A percentile compares a stretch with the other conserved stretches of the same genome.
These are phyloP conservation scores for Carpinus viminea DNA, from an alignment of 306 rosid species.

Conservation along the genomic window DNA sequence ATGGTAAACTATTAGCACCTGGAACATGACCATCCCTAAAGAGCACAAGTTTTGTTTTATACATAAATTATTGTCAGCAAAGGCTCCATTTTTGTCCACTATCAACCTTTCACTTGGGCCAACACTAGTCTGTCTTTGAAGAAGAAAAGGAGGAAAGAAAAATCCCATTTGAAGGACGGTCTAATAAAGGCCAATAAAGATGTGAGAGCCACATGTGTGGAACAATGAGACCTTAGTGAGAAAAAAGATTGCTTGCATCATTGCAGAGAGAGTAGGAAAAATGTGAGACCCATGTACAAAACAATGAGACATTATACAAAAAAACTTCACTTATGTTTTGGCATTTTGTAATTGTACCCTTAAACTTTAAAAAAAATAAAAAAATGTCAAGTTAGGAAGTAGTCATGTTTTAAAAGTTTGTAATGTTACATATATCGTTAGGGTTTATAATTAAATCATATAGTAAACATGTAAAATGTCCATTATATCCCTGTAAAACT, in stretches of 20 bases:
- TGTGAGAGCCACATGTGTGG: conserved; percentile 37
- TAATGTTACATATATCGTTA: no score
- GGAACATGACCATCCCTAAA: conserved; percentile 19
- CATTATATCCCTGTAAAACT: no score
- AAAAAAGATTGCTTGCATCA: not conserved
- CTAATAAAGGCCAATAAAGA: not conserved
- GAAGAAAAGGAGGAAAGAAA: not conserved
- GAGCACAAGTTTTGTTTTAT: conserved; percentile 13
- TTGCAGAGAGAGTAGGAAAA: no score
- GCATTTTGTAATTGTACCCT: no score
- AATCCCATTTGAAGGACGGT: conserved; percentile 9
- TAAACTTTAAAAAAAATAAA: no score
- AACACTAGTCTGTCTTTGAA: not conserved
- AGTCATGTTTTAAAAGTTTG: no score
- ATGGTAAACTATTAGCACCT: conserved; percentile 22
- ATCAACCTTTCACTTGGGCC: not conserved
- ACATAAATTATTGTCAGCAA: conserved; percentile 16
- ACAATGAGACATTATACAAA: no score
- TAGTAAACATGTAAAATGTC: no score
- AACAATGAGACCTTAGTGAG: conserved; percentile 22
- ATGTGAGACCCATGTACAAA: no score
- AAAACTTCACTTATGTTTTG: no score
- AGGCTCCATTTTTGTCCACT: conserved; percentile 31
- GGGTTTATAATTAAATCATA: no score
- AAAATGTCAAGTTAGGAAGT: no score